Evolutionary conservation across 768 basidiomycete species (phyloP), one percentile per base, ranked within the genome.

Genomic region (Rubroboletus pulcherrimus): DNA sequence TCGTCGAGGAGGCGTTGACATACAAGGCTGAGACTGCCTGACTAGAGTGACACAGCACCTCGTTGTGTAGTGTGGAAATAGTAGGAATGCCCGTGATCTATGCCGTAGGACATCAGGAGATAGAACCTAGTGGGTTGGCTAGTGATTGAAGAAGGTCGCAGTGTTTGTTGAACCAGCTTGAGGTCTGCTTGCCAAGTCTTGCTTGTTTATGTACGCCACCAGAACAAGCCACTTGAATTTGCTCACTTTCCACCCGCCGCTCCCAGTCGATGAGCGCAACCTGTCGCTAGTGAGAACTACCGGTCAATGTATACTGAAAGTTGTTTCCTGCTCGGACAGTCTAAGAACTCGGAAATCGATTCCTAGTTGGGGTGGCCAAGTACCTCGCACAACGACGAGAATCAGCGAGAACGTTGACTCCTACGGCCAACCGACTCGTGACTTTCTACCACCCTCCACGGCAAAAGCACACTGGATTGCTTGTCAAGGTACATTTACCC

Each of bases 1-100:
- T 71, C 33, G 58, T 58, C 17, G 61, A 70, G 47, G 49, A 63
- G 24, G 38, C 39, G 12, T 9, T 62, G 50, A 41, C 53, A 14
- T 61, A 63, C 42, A 51, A 60, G 42, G 51, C 6, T 14, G 17
- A 61, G 51, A 53, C 49, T n/a, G 49, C 42, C 15, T 58, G 34
- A 50, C 11, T 37, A 39, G 26, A 52, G 21, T 24, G 34, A 37
- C 10, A 10, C n/a, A 10, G 21, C 21, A 15, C 21, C 10, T 24
- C 7, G 51, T 29, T 2, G 30, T 12, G 17, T 17, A 24, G 52
- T 21, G 24, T 39, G 4, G 17, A 49, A 10, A 38, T 12, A 19
- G 48, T 30, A 29, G 12, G 7, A 45, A 26, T 45, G 26, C 24
- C 7, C 54, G 12, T 40, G 37, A 26, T 37, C 12, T 2, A 51